Evolutionary conservation across 2,329 filamentous ascomycete species (phyloP), one percentile per base, ranked within the genome.

Genomic region (Helotiales sp.): DNA sequence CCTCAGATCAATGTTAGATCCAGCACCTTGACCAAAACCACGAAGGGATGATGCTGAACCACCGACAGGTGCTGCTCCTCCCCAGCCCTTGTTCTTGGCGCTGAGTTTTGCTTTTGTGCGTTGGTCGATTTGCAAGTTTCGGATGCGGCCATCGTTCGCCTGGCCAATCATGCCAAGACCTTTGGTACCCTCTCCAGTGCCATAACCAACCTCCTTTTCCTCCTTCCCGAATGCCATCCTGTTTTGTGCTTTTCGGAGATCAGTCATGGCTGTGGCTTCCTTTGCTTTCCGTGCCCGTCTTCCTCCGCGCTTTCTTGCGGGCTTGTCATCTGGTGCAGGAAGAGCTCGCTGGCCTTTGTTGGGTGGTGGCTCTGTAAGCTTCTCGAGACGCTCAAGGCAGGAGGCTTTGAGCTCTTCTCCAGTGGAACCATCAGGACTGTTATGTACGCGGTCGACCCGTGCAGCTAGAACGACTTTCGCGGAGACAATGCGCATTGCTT

Each of bases 71-170:
- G 87, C 87, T 5, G 74, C 84, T 44, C 81, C 86, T 55, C 93
- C 93, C 95, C 95, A 99, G 25, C 95, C 95, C 68, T 96, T 93
- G 75, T 93, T 96, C 77, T 96, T 97, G 72, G 93, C 93, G 70
- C 89, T 91, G 42, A 99, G 84, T 73, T 96, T 97, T 44, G 95
- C 95, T 57, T 91, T 86, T 3, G 95, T 99, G 58, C 93, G 87
- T 71, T 95, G 89, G 72, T 99, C 95, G 69, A 99, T 89, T 74
- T 97, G 93, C 51, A 90, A 81, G 31, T 87, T 88, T 57, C 95
- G 89, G 62, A 99, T 90, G 12, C 90, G 86, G n/a, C 95, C 95
- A 63, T 93, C 91, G 71, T 93, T 90, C 63, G 86, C 80, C 69
- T 91, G 87, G 0, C 95, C 95, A 62, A 99, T 93, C 95, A 98